phyloP scores from a whole-genome alignment of 2,329 filamentous ascomycete genomes.

The Botrytis byssoidea region DNA sequence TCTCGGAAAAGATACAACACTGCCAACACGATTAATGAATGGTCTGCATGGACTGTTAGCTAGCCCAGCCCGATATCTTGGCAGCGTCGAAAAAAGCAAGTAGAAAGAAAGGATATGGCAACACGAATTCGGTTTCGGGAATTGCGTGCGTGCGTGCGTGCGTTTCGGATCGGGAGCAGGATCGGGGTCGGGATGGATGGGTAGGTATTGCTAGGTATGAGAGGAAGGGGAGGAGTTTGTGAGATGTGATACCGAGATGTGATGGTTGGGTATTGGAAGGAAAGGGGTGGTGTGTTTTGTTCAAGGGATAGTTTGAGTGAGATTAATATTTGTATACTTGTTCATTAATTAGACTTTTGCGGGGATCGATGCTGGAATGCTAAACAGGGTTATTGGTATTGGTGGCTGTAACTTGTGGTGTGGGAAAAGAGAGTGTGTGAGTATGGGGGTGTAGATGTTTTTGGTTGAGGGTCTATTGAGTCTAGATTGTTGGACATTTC shows the following conservation, averaged over 20 bases:
- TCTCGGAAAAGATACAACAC: too few relatives aligned
- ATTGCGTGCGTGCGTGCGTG: background rate
- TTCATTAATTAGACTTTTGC: background rate
- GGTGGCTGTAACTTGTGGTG: background rate
- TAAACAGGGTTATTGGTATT: background rate
- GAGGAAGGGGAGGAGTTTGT: background rate
- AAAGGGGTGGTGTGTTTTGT: background rate
- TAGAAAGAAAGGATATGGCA: background rate
- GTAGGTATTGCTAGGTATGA: background rate
- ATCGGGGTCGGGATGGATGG: background rate
- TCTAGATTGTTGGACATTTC: background rate
- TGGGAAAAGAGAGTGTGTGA: background rate
- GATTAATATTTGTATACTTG: background rate
- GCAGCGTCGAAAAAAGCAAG: background rate
- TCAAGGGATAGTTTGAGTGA: background rate
- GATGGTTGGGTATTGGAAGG: background rate
- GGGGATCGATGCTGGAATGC: background rate
- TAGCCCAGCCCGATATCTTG: background rate
- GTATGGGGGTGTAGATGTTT: background rate
- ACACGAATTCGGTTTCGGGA: background rate
- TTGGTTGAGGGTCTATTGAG: background rate
- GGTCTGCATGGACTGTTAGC: too few relatives aligned
- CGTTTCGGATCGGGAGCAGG: background rate
- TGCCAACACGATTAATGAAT: too few relatives aligned
- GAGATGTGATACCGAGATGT: slow-evolving; percentile 2